Evolutionary conservation across 495 filamentous ascomycete species (phyloP).

Genomic region (Trichoderma parareesei): DNA sequence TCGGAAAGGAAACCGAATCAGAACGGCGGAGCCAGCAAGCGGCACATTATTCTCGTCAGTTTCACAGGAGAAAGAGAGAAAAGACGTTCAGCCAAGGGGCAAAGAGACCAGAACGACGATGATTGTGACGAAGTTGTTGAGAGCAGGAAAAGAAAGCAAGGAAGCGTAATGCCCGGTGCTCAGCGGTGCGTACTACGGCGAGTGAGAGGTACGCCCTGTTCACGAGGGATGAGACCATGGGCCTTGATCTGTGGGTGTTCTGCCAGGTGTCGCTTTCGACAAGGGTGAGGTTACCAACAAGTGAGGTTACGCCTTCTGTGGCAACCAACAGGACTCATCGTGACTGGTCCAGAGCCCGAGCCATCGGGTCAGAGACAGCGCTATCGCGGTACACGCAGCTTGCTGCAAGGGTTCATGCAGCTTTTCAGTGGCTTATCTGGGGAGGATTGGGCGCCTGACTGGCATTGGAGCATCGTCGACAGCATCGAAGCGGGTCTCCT

Average conservation of each 20-base stretch:
- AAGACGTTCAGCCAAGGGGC: background rate
- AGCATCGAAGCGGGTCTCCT: background rate
- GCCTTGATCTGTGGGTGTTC: background rate
- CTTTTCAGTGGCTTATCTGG: background rate
- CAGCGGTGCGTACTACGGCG: no score
- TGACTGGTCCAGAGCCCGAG: constrained; percentile 1
- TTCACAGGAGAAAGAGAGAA: background rate
- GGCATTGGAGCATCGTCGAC: constrained; percentile 1
- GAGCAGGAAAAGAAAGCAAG: background rate
- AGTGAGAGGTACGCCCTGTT: no score
- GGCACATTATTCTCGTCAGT: background rate
- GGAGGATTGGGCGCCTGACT: constrained; percentile 1
- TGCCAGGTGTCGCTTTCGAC: background rate
- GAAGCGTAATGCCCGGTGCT: background rate
- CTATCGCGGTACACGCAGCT: background rate
- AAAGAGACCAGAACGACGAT: background rate
- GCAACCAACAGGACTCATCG: background rate
- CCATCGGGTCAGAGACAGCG: background rate
- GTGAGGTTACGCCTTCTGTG: background rate
- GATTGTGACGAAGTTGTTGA: no score
- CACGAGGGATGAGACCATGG: no score
- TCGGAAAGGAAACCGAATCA: background rate
- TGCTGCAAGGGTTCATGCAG: constrained; percentile 1
- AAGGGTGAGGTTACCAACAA: background rate
- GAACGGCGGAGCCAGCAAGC: background rate